Evolutionary conservation across 257 asterid genomes (phyloP).

Genomic region (Nicotiana tomentosiformis): DNA sequence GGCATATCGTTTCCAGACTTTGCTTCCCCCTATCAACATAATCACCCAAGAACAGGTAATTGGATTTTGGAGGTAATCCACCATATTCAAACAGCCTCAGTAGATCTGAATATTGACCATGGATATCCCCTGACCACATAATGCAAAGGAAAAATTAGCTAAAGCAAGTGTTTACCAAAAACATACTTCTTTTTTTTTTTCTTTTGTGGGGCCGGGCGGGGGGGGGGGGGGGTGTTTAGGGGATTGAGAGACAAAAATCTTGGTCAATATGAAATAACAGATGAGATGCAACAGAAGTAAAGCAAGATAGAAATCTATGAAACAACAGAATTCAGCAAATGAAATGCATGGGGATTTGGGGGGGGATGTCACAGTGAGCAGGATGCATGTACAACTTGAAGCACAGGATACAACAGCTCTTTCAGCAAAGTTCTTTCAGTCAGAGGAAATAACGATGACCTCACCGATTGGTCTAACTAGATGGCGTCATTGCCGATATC

Average conservation of each 20-base stretch:
- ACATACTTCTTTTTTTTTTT: accelerated
- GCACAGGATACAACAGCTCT: neutral
- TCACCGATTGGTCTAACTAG: neutral
- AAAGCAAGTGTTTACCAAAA: neutral
- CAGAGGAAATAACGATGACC: neutral
- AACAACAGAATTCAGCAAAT: neutral
- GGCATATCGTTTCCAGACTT: slow-evolving; percentile 5
- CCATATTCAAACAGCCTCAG: slow-evolving; percentile 30
- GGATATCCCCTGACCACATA: slow-evolving; percentile 20
- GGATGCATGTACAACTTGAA: too few species aligned
- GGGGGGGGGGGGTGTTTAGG: too few species aligned
- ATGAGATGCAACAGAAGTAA: neutral
- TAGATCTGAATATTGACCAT: slow-evolving; percentile 14
- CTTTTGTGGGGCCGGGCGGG: neutral
- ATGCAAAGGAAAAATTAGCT: neutral
- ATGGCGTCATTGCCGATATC: neutral
- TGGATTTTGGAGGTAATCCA: slow-evolving; percentile 27
- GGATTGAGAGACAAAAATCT: neutral
- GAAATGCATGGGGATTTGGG: neutral
- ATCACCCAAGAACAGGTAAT: slow-evolving; percentile 29
- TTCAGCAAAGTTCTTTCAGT: neutral
- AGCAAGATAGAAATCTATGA: neutral
- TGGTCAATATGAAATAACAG: neutral
- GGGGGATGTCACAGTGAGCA: neutral
- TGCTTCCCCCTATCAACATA: slow-evolving; percentile 27